These are phyloP conservation scores for Jackrogersella multiformis DNA, from an alignment of 495 filamentous ascomycete species.

Conservation along the genomic window DNA sequence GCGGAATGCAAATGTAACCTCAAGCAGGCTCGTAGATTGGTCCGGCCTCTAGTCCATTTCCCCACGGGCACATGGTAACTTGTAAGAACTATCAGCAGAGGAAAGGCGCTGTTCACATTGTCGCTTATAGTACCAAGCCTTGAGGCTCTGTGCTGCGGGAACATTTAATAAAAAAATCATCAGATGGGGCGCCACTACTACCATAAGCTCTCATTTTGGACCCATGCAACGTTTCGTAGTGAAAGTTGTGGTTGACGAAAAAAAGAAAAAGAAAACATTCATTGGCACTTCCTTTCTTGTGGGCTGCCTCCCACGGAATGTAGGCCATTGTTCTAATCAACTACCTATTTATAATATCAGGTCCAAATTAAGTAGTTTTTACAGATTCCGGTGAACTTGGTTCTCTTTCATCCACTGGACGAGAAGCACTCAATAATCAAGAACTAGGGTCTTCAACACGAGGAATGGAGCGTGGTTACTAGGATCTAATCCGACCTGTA, in stretches of 20 bases:
- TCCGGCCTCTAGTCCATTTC: neutral
- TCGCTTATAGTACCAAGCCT: neutral
- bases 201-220: too few relatives aligned
- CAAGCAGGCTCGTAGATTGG: neutral
- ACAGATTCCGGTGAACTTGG: neutral
- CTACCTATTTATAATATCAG: neutral
- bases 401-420: neutral
- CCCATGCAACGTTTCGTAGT: too few relatives aligned
- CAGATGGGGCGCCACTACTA: too few relatives aligned
- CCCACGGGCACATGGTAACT: neutral
- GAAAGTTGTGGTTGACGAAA: too few relatives aligned
- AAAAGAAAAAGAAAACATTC: neutral
- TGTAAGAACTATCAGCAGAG: too few relatives aligned
- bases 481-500: neutral
- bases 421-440: neutral
- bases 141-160: too few relatives aligned
- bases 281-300: neutral
- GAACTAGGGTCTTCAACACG: neutral
- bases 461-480: neutral
- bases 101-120: neutral
- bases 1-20: neutral
- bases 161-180: too few relatives aligned
- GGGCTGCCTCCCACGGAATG: neutral
- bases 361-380: slow-evolving; percentile 1
- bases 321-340: neutral